Evolutionary conservation across 345 rosid genomes (phyloP), one percentile per base, ranked within the genome.

Genomic region (Psidium guajava): DNA sequence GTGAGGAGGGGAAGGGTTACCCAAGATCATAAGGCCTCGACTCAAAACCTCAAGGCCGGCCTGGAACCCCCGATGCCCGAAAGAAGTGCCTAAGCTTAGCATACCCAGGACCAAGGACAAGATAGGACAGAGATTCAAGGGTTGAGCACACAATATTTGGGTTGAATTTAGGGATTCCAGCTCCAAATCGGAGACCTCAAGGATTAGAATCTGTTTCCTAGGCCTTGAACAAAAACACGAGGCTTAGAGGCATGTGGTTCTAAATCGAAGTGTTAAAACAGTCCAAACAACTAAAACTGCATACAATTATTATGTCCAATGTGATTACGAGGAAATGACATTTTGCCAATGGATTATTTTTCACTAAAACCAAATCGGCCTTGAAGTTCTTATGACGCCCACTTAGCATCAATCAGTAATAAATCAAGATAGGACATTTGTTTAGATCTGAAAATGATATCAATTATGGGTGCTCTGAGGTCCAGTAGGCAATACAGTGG

Each of bases 61-160:
- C 28, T 12, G 15, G 61, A 57, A 57, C 15, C 28, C 47, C 28
- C 47, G 40, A 12, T 0, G 0, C 61, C 61, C n/a, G 28, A 59
- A 13, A n/a, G 8, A n/a, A 8, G 6, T 8, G 7, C n/a, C 6
- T n/a, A 59, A 6, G 36, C 36, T 59, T 59, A 36, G 36, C 4
- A n/a, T 3, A 6, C 27, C 15, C 0, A 57, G 0, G 28, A 59
- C 18, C 0, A 18, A 59, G 36, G 1, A n/a, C 0, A 1, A 7
- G 69, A 12, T 0, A 1, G 18, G 69, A 12, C 1, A 0, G 69
- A 59, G 69, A n/a, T 32, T 0, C 69, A 5, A 24, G 18, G 0
- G 0, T 59, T 13, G 69, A 59, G 36, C 36, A 13, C 32, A 25
- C 11, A 3, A 57, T 57, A 24, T 2, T 61, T 1, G 15, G 5